These are phyloP conservation scores for Solioccasus polychromus DNA, from an alignment of 768 basidiomycete genomes.

Conservation along the genomic window DNA sequence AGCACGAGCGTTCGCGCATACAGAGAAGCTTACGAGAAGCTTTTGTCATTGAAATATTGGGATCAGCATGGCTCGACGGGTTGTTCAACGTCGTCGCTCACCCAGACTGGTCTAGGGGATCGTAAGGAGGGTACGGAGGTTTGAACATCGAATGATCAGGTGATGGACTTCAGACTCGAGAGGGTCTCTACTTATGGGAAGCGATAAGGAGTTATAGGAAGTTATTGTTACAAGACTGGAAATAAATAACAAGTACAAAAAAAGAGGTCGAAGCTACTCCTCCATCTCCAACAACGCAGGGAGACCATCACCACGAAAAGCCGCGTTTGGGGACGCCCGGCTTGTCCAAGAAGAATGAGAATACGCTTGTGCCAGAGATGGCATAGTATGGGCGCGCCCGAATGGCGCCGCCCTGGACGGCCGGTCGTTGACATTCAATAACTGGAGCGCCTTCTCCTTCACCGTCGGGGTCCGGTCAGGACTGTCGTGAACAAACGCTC, in stretches of 20 bases:
- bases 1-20: too few species aligned
- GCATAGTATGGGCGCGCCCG: conserved; percentile 19
- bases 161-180: neutral
- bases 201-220: neutral
- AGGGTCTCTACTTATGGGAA: neutral
- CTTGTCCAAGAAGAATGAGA: neutral
- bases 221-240: too few species aligned
- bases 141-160: conserved; percentile 34
- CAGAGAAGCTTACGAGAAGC: conserved; percentile 56
- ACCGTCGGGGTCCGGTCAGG: neutral
- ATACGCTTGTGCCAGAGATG: neutral
- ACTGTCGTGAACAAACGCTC: neutral
- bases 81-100: conserved; percentile 27
- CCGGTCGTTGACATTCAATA: conserved; percentile 1
- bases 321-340: neutral
- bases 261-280: conserved; percentile 3
- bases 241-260: too few species aligned
- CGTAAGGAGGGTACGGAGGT: conserved; percentile 65
- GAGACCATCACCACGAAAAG: conserved; percentile 1
- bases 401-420: neutral
- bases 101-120: conserved; percentile 69
- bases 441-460: conserved; percentile 1
- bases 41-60: conserved; percentile 28
- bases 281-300: neutral
- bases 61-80: neutral